These are phyloP conservation scores for Rhynchospora tenuis DNA, from an alignment of 176 grass and related monocot genomes.

Conservation along the genomic window DNA sequence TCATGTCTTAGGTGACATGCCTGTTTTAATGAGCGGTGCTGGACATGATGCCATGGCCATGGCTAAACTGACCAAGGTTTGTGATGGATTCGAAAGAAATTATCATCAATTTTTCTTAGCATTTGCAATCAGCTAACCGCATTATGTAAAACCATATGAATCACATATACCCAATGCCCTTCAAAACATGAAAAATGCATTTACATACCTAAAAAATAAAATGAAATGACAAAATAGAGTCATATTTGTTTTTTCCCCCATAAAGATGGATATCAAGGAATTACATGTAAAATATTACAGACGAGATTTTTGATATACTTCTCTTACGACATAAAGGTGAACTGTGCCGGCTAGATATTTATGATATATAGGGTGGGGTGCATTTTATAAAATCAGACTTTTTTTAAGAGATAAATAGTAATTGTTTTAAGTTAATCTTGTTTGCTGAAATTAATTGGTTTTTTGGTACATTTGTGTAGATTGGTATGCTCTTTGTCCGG, in stretches of 20 bases:
- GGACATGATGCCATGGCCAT: constrained; percentile 97
- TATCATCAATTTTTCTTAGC: neutral
- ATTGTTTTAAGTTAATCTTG: neutral
- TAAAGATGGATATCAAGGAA: neutral
- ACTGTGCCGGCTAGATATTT: neutral
- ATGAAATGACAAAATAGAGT: neutral
- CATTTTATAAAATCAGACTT: neutral
- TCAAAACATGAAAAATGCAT: neutral
- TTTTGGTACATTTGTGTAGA: constrained; percentile 20
- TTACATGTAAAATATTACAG: neutral
- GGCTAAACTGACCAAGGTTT: constrained; percentile 69
- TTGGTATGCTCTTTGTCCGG: constrained; percentile 89
- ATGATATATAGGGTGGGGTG: neutral
- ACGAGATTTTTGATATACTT: neutral
- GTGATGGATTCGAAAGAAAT: neutral
- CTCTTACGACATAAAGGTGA: neutral
- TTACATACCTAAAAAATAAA: neutral
- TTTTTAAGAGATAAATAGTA: too few relatives aligned
- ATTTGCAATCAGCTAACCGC: neutral
- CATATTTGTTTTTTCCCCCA: neutral
- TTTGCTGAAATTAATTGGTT: neutral
- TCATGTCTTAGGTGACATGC: constrained; percentile 22
- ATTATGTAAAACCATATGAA: neutral
- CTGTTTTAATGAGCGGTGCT: constrained; percentile 89
- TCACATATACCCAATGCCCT: neutral